Base-by-base conservation (phyloP, 306 rosid species). In the Datisca glomerata region DNA sequence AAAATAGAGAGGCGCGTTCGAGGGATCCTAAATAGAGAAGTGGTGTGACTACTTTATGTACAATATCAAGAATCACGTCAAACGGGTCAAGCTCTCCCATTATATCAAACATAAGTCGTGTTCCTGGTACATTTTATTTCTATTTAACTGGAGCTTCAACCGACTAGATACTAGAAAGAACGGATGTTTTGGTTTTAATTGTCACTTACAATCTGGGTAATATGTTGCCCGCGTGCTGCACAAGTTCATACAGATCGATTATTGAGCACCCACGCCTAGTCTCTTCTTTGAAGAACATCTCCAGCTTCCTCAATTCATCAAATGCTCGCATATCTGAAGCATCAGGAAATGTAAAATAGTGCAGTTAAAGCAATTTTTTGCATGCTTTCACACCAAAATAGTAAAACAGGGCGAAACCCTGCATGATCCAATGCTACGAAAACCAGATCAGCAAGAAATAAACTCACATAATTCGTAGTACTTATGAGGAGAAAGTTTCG, bases 401-500 rank as follows among this genome's bases (percentile, higher is more conserved):
- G 21, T 17, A 31, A 23, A 24, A 43, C 20, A 10, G 42, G 31
- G 46, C n/a, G 24, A 29, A 43, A 55, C n/a, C n/a, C 2, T 41
- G 62, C 50, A 29, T 33, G 2, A 13, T 53, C 33, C 18, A 54
- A 66, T 51, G 56, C 49, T 53, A n/a, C 38, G 8, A 0, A 24
- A 42, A 64, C 41, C 15, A 41, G 59, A 73, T 70, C 72, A 65
- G 45, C 36, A 25, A 53, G 49, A 38, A 17, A 35, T n/a, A 17
- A 36, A 31, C 97, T 77, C 49, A 87, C 97, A 87, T 57, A 87
- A 91, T 29, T 69, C 94, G 32, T 87, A 87, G 64, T 87, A 87
- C 60, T 87, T 87, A 45, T 87, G 97, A 67, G 97, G 97, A 24
- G 97, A 79, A 43, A 87, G 97, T 83, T 83, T 87, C 18, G 97